Base-by-base conservation (phyloP, 2,329 filamentous ascomycete species). In the Diaporthe eres region DNA sequence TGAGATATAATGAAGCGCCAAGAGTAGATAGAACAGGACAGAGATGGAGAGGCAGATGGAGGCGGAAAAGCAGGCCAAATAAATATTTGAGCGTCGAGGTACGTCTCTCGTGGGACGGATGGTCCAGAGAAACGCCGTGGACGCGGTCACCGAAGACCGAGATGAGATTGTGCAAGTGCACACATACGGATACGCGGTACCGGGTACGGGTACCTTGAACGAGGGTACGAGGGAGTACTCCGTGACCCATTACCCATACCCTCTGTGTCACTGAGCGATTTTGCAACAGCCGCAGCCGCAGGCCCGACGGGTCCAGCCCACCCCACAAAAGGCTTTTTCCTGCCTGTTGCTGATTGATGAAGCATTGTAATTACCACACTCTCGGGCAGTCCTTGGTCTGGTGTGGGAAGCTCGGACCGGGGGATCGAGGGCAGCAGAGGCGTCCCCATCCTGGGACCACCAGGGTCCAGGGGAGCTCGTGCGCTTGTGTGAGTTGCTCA, bases 101-200 rank as follows among this genome's bases (percentile, higher is more conserved):
- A 76, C 71, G 61, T 75, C 71, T 74, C 55, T 71, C 49, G 22
- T 65, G 34, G 71, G 71, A 72, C 22, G 34, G 28, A 25, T 39
- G 6, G 39, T 22, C 57, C 25, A 65, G 47, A 51, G 47, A 55
- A 28, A n/a, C 39, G 42, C n/a, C 67, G 39, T 57, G 53, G 28
- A 51, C 67, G 60, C 34, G 42, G 60, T 72, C 39, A 74, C 74
- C 71, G 75, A 71, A 71, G 28, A 37, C 75, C 75, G 71, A 74
- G 60, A 61, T 53, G 51, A 73, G 71, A 65, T 74, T 44, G 60
- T 42, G 28, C 55, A 55, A 58, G 70, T 71, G 71, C 47, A 65
- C 47, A 42, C n/a, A 49, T 61, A 55, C 34, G 65, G 47, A 55
- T 70, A 31, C 49, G 34, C 47, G 44, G 63, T 51, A 67, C 58